Base-by-base conservation (phyloP, 805 yeast species). In the Pachysolen tannophilus region DNA sequence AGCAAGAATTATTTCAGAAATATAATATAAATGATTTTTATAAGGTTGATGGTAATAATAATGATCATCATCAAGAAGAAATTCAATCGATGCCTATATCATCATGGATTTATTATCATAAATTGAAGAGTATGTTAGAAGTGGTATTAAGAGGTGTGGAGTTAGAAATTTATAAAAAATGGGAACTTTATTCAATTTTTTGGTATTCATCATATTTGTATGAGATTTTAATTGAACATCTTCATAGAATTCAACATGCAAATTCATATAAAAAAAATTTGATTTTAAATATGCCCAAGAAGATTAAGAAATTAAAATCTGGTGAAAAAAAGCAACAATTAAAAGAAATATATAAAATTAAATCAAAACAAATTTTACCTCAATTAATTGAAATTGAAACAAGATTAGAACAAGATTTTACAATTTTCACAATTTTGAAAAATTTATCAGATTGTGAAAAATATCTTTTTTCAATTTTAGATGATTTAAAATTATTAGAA, bases 101-200 rank as follows among this genome's bases (percentile, higher is more conserved):
- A 7, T 73, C 85, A 1, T 86, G 77, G 74, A 65, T 81, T 1
- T 82, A 74, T 50, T 67, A 62, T 43, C 65, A 70, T 43, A 90
- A 90, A 53, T 55, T 87, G 28, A 65, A 64, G 25, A 60, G 72
- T 23, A 90, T 90, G 95, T 46, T 74, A 11, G 81, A 82, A 49
- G 74, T 78, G n/a, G 70, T 75, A 1, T 55, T 85, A 20, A 69
- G 75, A 39, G 92, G 95, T 2, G 73, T 86, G 44, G 90, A 82
- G 45, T 64, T 83, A 26, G 83, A 83, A 17, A 54, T 86, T 10
- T 84, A 82, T 52, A 75, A 75, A 44, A 67, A 69, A 9, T 80
- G 81, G 66, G 97, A 90, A 52, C 60, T 67, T 36, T 67, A 69
- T 36, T 56, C 72, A 19, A 74, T 82, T 58, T 80, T 74, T 51